Evolutionary conservation across 768 basidiomycete species (phyloP).

Genomic region (Pleurotus sapidus): DNA sequence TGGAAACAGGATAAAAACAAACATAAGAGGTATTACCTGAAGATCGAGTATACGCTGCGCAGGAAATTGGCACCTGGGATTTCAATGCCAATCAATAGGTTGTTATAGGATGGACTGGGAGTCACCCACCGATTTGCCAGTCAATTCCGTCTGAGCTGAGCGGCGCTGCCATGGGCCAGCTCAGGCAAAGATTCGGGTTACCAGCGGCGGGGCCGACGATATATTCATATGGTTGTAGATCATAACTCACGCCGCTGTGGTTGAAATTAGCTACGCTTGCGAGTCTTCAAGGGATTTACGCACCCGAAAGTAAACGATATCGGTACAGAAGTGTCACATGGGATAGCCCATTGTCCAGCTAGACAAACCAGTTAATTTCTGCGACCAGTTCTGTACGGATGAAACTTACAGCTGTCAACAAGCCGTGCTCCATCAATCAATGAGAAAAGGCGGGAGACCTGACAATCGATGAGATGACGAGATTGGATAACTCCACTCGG

Average conservation of each 20-base stretch:
- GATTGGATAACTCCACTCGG: too few species aligned
- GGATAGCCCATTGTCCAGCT: slow-evolving; percentile 75
- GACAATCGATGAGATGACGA: slow-evolving; percentile 5
- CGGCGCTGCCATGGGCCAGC: slow-evolving; percentile 68
- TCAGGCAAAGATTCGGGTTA: slow-evolving; percentile 63
- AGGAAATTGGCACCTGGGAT: slow-evolving; percentile 59
- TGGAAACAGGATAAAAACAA: background rate
- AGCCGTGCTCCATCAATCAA: slow-evolving; percentile 63
- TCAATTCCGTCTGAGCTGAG: slow-evolving; percentile 76
- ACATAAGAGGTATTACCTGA: slow-evolving; percentile 44
- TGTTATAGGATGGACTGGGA: background rate
- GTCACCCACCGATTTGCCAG: slow-evolving; percentile 71
- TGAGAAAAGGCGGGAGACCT: slow-evolving; percentile 70
- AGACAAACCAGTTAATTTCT: background rate
- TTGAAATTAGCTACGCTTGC: too few species aligned
- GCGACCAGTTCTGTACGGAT: background rate
- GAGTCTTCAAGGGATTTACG: background rate
- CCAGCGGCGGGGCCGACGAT: slow-evolving; percentile 67
- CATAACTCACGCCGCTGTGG: slow-evolving; percentile 36
- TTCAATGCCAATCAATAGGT: background rate
- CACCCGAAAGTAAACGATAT: slow-evolving; percentile 74
- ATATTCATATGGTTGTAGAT: slow-evolving; percentile 73
- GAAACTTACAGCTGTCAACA: slow-evolving; percentile 50
- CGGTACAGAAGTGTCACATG: slow-evolving; percentile 57
- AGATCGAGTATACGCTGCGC: slow-evolving; percentile 75